These are phyloP conservation scores for Lablab purpureus DNA, from an alignment of 306 rosid genomes.

Conservation along the genomic window DNA sequence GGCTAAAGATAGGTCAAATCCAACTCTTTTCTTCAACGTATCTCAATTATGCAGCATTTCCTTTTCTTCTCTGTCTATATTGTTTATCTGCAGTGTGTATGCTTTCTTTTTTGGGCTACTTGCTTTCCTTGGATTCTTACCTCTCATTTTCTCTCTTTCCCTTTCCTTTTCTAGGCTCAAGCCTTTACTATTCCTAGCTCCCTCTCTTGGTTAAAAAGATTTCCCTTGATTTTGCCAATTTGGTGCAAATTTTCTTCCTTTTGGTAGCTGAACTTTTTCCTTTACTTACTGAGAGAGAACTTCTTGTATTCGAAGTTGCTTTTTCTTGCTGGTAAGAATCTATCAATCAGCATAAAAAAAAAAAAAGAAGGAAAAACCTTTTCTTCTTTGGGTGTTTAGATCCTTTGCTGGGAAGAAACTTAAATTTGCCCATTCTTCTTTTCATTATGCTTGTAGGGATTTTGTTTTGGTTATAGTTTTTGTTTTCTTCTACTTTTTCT, in stretches of 20 bases:
- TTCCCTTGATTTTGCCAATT: slow-evolving; percentile 36
- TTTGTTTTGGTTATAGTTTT: neutral
- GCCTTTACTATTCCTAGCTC: slow-evolving; percentile 11
- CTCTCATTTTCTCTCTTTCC: slow-evolving; percentile 1
- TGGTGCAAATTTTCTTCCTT: slow-evolving; percentile 39
- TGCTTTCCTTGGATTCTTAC: slow-evolving; percentile 33
- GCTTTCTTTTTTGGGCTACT: neutral
- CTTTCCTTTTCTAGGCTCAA: slow-evolving; percentile 38
- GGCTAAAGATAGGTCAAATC: slow-evolving; percentile 40
- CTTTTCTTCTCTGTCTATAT: neutral
- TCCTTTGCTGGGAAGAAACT: slow-evolving; percentile 30
- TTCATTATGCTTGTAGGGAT: neutral
- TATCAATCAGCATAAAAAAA: neutral
- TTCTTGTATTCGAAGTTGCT: slow-evolving; percentile 29
- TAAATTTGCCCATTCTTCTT: slow-evolving; percentile 7
- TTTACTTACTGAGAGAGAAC: neutral
- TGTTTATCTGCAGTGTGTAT: slow-evolving; percentile 6
- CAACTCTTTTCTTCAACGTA: slow-evolving; percentile 30
- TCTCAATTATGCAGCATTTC: slow-evolving; percentile 40
- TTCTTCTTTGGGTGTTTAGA: slow-evolving; percentile 15
- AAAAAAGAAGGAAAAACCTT: neutral
- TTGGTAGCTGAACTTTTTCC: neutral
- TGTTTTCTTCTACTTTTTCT: neutral
- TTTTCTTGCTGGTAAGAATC: slow-evolving; percentile 38
- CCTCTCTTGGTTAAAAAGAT: neutral